Conservation (phyloP, 2,329 filamentous ascomycete species). For the Lachnellula hyalina region DNA sequence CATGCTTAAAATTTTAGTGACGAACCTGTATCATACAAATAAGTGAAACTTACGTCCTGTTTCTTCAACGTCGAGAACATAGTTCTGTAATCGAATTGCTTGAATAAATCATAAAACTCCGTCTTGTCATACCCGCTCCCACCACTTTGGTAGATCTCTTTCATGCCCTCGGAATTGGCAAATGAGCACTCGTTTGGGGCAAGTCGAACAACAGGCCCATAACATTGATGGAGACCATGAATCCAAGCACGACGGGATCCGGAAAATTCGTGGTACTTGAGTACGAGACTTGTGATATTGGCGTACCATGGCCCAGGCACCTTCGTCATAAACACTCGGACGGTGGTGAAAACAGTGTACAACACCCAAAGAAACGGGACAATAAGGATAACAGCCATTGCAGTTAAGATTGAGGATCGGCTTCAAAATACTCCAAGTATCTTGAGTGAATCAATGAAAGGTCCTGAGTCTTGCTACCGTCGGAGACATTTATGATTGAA, state of each 20-base stretch:
- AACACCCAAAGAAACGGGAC: no score
- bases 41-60: neutral
- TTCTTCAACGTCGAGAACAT: slow-evolving; percentile 7
- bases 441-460: no score
- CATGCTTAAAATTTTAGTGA: neutral
- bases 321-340: no score
- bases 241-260: slow-evolving; percentile 48
- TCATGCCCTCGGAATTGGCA: slow-evolving; percentile 48
- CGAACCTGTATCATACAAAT: neutral
- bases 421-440: no score
- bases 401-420: no score
- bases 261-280: slow-evolving; percentile 41
- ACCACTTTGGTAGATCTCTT: slow-evolving; percentile 56
- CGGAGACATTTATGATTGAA: no score
- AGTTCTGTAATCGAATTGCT: slow-evolving; percentile 48
- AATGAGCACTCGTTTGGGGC: slow-evolving; percentile 54
- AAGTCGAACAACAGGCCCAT: slow-evolving; percentile 51
- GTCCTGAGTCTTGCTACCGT: no score
- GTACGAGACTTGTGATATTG: neutral
- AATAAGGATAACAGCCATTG: no score
- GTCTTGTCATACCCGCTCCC: slow-evolving; percentile 61
- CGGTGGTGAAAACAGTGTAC: no score
- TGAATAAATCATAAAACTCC: slow-evolving; percentile 56
- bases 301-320: slow-evolving; percentile 3
- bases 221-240: slow-evolving; percentile 46